phyloP scores from a whole-genome alignment of 225 moss, liverwort and hornwort genomes.

The Bryum argenteum region DNA sequence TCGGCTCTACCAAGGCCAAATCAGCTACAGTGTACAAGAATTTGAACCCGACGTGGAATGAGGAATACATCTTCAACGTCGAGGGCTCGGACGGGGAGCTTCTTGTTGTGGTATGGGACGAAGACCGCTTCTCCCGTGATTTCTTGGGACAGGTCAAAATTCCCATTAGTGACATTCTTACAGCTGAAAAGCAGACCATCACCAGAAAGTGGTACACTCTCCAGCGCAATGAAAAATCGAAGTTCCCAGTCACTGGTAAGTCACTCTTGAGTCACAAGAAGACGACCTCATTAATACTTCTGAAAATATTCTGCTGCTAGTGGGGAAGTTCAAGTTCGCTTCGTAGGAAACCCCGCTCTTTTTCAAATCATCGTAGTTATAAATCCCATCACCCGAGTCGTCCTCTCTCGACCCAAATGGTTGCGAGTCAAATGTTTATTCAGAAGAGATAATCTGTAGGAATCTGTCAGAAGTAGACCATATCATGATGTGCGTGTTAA shows the following conservation, averaged over 20 bases:
- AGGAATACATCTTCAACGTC: slow-evolving; percentile 92
- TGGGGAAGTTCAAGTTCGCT: too few relatives aligned
- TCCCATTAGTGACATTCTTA: slow-evolving; percentile 55
- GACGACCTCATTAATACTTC: too few relatives aligned
- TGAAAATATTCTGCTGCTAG: too few relatives aligned
- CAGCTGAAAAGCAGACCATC: slow-evolving; percentile 67
- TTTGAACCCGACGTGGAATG: slow-evolving; percentile 81
- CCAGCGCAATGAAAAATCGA: slow-evolving; percentile 72
- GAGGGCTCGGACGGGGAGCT: slow-evolving; percentile 73
- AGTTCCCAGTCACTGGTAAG: slow-evolving; percentile 64
- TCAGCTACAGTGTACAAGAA: slow-evolving; percentile 76
- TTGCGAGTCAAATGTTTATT: too few relatives aligned
- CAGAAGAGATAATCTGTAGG: too few relatives aligned
- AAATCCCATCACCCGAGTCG: too few relatives aligned
- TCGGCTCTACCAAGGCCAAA: slow-evolving; percentile 72
- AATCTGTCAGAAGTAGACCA: too few relatives aligned
- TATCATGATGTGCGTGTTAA: too few relatives aligned
- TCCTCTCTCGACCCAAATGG: too few relatives aligned
- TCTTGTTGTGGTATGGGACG: slow-evolving; percentile 77
- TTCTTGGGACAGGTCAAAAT: slow-evolving; percentile 81
- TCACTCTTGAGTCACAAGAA: too few relatives aligned
- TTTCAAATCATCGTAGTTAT: too few relatives aligned
- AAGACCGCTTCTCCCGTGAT: slow-evolving; percentile 70
- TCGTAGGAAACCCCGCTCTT: too few relatives aligned
- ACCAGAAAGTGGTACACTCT: slow-evolving; percentile 62